Conservation (phyloP, 2,329 filamentous ascomycete species). For the Colletotrichum viniferum region DNA sequence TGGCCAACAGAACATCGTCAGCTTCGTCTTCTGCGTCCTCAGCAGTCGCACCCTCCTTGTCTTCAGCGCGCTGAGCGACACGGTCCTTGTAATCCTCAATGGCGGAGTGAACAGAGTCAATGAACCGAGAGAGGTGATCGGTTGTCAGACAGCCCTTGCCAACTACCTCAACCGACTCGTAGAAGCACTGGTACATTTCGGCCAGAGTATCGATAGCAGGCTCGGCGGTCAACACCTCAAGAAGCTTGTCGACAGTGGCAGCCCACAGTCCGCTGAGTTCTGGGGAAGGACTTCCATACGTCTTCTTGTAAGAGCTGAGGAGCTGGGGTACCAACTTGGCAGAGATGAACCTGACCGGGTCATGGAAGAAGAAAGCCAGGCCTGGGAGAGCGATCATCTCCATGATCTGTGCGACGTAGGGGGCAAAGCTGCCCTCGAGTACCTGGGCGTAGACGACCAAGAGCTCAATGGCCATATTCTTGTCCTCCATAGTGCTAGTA, state of each 20-base stretch:
- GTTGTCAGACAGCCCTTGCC: constrained; percentile 81
- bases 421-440: constrained; percentile 89
- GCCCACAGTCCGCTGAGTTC: constrained; percentile 85
- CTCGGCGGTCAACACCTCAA: constrained; percentile 92
- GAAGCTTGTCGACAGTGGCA: constrained; percentile 83
- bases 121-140: constrained; percentile 85
- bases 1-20: constrained; percentile 85
- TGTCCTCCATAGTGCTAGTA: constrained; percentile 95
- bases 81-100: constrained; percentile 93
- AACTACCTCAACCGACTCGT: constrained; percentile 94
- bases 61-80: constrained; percentile 82
- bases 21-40: constrained; percentile 91
- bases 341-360: constrained; percentile 92
- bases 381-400: constrained; percentile 94
- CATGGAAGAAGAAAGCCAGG: constrained; percentile 98
- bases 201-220: constrained; percentile 95
- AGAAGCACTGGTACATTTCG: constrained; percentile 99
- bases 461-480: constrained; percentile 99
- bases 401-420: constrained; percentile 91
- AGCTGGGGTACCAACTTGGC: constrained; percentile 94
- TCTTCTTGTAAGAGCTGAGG: constrained; percentile 91
- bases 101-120: constrained; percentile 82
- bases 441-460: constrained; percentile 97
- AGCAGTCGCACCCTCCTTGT: constrained; percentile 72
- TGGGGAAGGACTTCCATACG: constrained; percentile 79